Percentiles rank a stretch among this genome's conserved stretches.
phyloP scores from a whole-genome alignment of 2,329 filamentous ascomycete genomes.

The Hyphodiscus sp. region DNA sequence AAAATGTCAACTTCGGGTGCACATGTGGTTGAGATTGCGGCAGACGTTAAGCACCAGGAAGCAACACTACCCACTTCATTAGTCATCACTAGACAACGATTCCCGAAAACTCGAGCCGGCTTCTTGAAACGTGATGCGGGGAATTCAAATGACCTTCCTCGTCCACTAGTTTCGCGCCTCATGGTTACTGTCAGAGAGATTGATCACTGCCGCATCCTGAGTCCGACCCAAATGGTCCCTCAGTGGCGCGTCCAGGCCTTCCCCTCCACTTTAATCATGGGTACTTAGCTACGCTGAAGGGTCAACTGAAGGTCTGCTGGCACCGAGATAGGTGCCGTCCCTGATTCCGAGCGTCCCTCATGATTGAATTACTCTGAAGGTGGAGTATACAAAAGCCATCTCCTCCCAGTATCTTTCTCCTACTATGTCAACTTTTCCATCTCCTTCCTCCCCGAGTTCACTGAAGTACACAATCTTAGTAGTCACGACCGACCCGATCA shows the following conservation, averaged over 20 bases:
- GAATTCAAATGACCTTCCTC: background rate
- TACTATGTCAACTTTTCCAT: background rate
- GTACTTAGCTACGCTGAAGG: slow-evolving; percentile 9
- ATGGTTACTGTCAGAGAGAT: background rate
- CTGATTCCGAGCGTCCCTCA: slow-evolving; percentile 11
- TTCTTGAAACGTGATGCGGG: background rate
- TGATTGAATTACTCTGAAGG: background rate
- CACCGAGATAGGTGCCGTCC: slow-evolving; percentile 19
- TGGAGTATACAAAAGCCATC: background rate
- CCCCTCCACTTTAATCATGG: background rate
- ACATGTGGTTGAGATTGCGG: background rate
- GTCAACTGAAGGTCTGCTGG: background rate
- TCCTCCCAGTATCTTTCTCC: background rate
- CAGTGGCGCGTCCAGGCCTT: background rate
- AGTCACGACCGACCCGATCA: background rate
- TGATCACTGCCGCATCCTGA: background rate
- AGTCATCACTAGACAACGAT: background rate
- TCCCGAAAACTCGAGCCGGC: slow-evolving; percentile 7
- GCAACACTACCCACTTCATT: background rate
- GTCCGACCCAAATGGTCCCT: background rate
- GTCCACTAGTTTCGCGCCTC: background rate
- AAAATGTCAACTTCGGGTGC: background rate
- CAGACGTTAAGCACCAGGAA: background rate
- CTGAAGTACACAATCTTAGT: background rate
- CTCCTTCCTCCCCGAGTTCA: background rate